Base-by-base conservation (phyloP, 2,329 filamentous ascomycete genomes). In the Fusarium lateritium region DNA sequence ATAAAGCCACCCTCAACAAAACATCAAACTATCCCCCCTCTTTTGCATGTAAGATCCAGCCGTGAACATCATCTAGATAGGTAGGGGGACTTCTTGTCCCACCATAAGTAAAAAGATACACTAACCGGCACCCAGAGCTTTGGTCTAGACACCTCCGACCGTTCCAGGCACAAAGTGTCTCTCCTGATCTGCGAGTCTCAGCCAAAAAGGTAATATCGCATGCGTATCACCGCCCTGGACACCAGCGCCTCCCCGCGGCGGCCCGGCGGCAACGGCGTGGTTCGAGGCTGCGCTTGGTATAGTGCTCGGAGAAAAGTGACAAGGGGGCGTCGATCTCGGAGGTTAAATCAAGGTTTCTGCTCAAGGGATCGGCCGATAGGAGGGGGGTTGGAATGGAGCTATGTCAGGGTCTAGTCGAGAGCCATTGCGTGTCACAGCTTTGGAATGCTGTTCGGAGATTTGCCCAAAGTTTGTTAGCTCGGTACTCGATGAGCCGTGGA, bases 231-330 rank as follows among this genome's bases (percentile, higher is more conserved):
- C 7, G n/a, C 24, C 39, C 19, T 36, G 33, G 14, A n/a, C 7
- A n/a, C 9, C 28, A 43, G 28, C 24, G 38, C 34, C 44, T 13
- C 6, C 17, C 46, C 17, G 40, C 13, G 44, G 19, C 66, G 66
- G 66, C 47, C 66, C 66, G 66, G 17, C 56, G 66, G 66, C 19
- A 67, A 52, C 38, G 66, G 66, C 40, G 38, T 58, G 22, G 5
- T 24, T 34, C 26, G 42, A 51, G 42, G 28, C 45, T 33, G 39
- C 46, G 36, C 31, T 31, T 8, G 50, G 60, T 42, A 22, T 67
- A 69, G 60, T 5, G 21, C 3, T 40, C 51, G 42, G 49, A 58
- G 43, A 21, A 45, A 55, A 40, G 17, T 45, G 24, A 39, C 51
- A 66, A 28, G 13, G 42, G 5, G 33, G 13, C 13, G 17, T 5